Evolutionary conservation across 2,329 filamentous ascomycete species (phyloP), one percentile per base, ranked within the genome.

Genomic region (Penicillium sp.): DNA sequence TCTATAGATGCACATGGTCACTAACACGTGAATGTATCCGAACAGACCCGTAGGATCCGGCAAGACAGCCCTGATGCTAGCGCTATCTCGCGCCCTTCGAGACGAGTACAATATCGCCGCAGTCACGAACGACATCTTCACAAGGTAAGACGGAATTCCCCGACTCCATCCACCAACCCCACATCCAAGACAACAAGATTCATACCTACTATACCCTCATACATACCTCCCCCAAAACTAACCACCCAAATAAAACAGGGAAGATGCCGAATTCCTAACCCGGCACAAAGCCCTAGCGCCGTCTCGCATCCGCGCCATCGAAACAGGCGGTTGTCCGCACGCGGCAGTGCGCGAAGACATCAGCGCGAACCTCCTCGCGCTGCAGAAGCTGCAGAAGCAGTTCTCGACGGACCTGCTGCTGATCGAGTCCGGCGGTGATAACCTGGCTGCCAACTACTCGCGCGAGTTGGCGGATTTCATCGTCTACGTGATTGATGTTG

Each of bases 71-170:
- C 80, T 97, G 26, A 97, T 98, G 91, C 83, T 96, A 10, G 85
- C 87, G 34, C 86, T 97, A 59, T 96, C 89, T 75, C 83, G 83
- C 32, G 84, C 85, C 7, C 83, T 98, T 6, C 86, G 93, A 54
- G 77, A 83, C 44, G 76, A 80, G 48, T 90, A 87, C 79, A 88
- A 84, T 65, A 86, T 98, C 63, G 93, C 93, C 1, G 93, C 89
- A 53, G 91, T 98, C 21, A 98, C 93, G 43, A 97, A 97, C 77
- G 91, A 97, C 77, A 97, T 97, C 77, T 97, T 97, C 77, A 97
- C 91, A 21, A 85, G 78, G 71, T 74, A 57, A n/a, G 58, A 21
- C 9, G 40, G 29, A 28, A 21, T 39, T 13, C 28, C 13, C 26
- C 24, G 22, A 39, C 24, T 8, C 28, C 45, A 31, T 15, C 19